These are phyloP conservation scores for Fusarium compactum DNA, from an alignment of 2,329 filamentous ascomycete genomes.

Conservation along the genomic window DNA sequence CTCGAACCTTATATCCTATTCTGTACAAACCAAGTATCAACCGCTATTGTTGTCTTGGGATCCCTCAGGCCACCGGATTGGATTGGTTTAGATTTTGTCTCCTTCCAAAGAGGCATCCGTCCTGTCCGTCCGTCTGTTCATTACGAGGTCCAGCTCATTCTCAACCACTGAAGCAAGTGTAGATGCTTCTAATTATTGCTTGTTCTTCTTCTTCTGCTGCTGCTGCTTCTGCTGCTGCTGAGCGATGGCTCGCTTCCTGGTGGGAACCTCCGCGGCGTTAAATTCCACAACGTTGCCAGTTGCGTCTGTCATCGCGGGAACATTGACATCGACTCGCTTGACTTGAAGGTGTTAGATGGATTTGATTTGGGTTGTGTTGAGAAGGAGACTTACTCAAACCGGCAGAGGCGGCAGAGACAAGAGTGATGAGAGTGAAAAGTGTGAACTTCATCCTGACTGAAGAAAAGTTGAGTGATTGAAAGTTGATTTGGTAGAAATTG, in stretches of 20 bases:
- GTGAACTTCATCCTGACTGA: constrained; percentile 66
- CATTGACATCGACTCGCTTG: constrained; percentile 50
- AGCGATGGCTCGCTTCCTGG: constrained; percentile 32
- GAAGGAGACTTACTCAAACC: constrained; percentile 46
- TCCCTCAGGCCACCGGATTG: constrained; percentile 15
- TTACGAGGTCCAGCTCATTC: constrained; percentile 14
- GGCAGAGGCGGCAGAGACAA: constrained; percentile 62
- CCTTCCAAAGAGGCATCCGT: constrained; percentile 8
- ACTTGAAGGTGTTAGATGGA: constrained; percentile 29
- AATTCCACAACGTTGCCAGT: constrained; percentile 61
- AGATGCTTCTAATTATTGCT: constrained; percentile 10
- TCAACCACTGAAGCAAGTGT: neutral
- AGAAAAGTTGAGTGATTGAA: constrained; percentile 7
- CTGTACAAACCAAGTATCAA: constrained; percentile 25
- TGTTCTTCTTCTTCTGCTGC: constrained; percentile 7
- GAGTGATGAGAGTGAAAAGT: constrained; percentile 59
- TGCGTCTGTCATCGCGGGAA: constrained; percentile 60
- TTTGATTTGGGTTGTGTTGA: neutral
- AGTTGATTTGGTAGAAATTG: constrained; percentile 29
- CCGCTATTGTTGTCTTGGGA: constrained; percentile 3
- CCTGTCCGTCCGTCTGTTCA: constrained; percentile 17
- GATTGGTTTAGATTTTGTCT: neutral
- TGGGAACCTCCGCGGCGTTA: constrained; percentile 57
- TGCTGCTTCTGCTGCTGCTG: constrained; percentile 18
- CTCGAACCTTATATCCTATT: constrained; percentile 32